Evolutionary conservation across 164 flowering plant genomes (phyloP).

Genomic region (Liriodendron chinense): DNA sequence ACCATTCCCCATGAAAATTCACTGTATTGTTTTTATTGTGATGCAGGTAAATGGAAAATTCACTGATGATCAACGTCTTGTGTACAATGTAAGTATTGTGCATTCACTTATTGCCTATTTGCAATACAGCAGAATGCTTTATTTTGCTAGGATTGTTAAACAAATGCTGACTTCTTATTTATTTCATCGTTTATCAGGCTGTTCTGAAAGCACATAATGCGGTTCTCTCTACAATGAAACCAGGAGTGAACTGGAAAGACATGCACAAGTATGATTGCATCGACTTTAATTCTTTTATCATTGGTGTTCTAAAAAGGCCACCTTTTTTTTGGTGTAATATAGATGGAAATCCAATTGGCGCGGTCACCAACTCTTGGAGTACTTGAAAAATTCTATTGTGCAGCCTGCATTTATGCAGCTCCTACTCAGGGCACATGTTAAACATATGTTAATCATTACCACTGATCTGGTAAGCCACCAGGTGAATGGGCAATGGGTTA

Average conservation of each 20-base stretch:
- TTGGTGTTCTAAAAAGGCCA: no score
- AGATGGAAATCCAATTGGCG: not conserved
- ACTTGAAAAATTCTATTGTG: not conserved
- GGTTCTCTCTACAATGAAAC: conserved; percentile 74
- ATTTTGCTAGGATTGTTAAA: no score
- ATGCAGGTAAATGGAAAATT: conserved; percentile 94
- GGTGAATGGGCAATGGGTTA: not conserved
- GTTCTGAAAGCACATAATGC: conserved; percentile 85
- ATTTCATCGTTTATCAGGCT: conserved; percentile 43
- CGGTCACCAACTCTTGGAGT: not conserved
- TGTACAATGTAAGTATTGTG: conserved; percentile 66
- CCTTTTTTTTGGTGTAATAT: not conserved
- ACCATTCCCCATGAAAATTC: not conserved
- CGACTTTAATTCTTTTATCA: no score
- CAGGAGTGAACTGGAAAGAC: conserved; percentile 86
- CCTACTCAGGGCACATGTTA: not conserved
- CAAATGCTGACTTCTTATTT: not conserved
- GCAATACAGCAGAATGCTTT: no score
- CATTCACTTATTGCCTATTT: no score
- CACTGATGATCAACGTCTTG: conserved; percentile 61
- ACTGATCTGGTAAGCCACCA: not conserved
- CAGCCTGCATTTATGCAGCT: not conserved
- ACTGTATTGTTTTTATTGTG: not conserved
- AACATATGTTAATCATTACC: no score
- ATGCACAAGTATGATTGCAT: conserved; percentile 80